Base-by-base conservation (phyloP, 2,329 filamentous ascomycete species). In the Exophiala mesophila region DNA sequence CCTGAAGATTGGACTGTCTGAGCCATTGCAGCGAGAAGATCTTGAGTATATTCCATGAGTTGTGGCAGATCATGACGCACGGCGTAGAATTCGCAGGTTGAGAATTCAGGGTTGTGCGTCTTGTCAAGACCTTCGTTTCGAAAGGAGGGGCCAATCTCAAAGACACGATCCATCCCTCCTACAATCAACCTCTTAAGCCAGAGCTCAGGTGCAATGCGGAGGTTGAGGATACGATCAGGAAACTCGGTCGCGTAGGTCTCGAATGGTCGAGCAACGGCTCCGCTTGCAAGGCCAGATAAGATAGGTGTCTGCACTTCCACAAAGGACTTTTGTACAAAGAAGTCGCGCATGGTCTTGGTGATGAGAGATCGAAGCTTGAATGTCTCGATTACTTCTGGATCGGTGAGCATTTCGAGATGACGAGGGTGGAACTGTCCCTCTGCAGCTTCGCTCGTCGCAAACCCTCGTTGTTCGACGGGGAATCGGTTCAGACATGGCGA, bases 21-120 rank as follows among this genome's bases (percentile, higher is more conserved):
- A 12, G 34, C 35, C 12, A 52, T 44, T 18, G 35, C 24, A 6
- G 15, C 20, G 21, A 52, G 35, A 12, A 52, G 41, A 13, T 41
- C 36, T 20, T 45, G 30, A 2, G 46, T 52, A 18, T 40, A 40
- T 10, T 37, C 23, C 41, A 65, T 3, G 68, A 67, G 16, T 62
- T 65, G 41, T 75, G 69, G 34, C 67, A 63, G 13, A 59, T 66
- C 33, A 65, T 85, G 47, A 57, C 89, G 94, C 2, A 89, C 83
- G 48, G 85, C 82, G 66, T 98, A 98, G 67, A 95, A 97, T 66
- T 98, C 92, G 70, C 90, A 97, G 47, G 87, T 97, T 32, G 86
- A 92, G 66, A 97, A 98, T 61, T 98, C 92, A 0, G 92, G 90
- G 59, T 98, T 98, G 62, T 98, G 92, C 0, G 88, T 95, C 20